Conservation (phyloP, 1,139 yeast species). For the Nadsonia commutata region DNA sequence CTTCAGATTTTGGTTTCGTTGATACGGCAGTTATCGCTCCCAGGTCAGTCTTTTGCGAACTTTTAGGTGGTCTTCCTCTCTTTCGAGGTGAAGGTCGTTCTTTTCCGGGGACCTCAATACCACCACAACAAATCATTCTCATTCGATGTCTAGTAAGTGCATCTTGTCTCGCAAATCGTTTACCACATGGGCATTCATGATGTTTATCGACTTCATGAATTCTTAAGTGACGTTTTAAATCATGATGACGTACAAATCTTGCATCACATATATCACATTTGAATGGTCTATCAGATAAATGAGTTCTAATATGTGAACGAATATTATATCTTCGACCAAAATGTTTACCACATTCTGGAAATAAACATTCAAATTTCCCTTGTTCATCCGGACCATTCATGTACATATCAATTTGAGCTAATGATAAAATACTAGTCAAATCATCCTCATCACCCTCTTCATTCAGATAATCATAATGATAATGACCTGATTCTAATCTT, state of each 20-base stretch:
- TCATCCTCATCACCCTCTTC: conserved; percentile 4
- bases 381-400: conserved; percentile 69
- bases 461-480: conserved; percentile 2
- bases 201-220: conserved; percentile 64
- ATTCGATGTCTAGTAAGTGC: conserved; percentile 72
- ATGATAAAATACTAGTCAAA: neutral
- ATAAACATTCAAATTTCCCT: conserved; percentile 53
- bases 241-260: conserved; percentile 81
- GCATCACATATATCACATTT: conserved; percentile 43
- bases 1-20: too few relatives aligned
- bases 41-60: neutral
- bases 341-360: conserved; percentile 64
- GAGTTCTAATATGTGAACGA: conserved; percentile 96
- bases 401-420: conserved; percentile 50
- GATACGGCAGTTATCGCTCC: too few relatives aligned
- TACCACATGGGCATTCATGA: conserved; percentile 78
- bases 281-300: conserved; percentile 84
- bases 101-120: conserved; percentile 4
- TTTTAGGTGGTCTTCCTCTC: conserved; percentile 5
- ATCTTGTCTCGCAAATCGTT: conserved; percentile 78
- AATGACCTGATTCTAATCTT: neutral
- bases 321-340: conserved; percentile 86
- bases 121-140: conserved; percentile 47
- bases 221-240: conserved; percentile 76
- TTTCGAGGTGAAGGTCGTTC: conserved; percentile 4